A percentile compares a stretch with the other conserved stretches of the same genome.
Evolutionary conservation across 140 eudicot species (phyloP).

Genomic region (Erigeron philadelphicus): DNA sequence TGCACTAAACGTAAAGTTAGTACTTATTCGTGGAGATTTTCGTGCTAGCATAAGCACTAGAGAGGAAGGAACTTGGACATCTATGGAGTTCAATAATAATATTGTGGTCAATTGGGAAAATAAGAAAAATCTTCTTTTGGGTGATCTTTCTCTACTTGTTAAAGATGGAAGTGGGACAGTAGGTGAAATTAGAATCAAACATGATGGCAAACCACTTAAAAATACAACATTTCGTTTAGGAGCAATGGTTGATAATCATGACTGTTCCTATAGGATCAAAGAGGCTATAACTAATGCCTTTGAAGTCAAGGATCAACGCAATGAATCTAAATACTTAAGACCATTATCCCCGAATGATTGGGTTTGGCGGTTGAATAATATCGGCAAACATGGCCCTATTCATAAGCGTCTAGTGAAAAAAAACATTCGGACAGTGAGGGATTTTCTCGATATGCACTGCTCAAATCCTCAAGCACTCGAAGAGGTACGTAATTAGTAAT

Average conservation of each 20-base stretch:
- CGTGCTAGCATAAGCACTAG: background rate
- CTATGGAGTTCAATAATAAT: background rate
- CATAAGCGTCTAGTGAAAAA: background rate
- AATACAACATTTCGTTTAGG: slow-evolving; percentile 28
- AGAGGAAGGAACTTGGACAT: background rate
- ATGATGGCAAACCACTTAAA: slow-evolving; percentile 8
- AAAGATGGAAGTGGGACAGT: slow-evolving; percentile 23
- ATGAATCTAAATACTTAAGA: slow-evolving; percentile 1
- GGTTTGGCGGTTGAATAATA: slow-evolving; percentile 9
- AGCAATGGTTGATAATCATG: slow-evolving; percentile 4
- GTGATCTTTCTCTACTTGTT: slow-evolving; percentile 16
- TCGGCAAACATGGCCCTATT: background rate
- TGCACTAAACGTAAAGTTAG: slow-evolving; percentile 22
- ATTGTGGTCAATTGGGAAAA: slow-evolving; percentile 13
- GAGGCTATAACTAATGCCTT: slow-evolving; percentile 2
- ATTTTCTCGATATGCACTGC: slow-evolving; percentile 1
- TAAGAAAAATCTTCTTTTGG: slow-evolving; percentile 27
- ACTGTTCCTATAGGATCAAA: background rate
- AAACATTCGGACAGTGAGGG: background rate
- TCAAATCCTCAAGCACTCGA: slow-evolving; percentile 17
- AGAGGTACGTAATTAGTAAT: slow-evolving; percentile 2
- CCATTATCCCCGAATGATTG: background rate
- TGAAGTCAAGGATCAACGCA: slow-evolving; percentile 25
- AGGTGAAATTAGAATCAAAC: slow-evolving; percentile 27
- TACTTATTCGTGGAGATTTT: slow-evolving; percentile 21